Percentiles rank a stretch among this genome's conserved stretches.
Conservation (phyloP, 345 rosid species). For the Salix koriyanagi region DNA sequence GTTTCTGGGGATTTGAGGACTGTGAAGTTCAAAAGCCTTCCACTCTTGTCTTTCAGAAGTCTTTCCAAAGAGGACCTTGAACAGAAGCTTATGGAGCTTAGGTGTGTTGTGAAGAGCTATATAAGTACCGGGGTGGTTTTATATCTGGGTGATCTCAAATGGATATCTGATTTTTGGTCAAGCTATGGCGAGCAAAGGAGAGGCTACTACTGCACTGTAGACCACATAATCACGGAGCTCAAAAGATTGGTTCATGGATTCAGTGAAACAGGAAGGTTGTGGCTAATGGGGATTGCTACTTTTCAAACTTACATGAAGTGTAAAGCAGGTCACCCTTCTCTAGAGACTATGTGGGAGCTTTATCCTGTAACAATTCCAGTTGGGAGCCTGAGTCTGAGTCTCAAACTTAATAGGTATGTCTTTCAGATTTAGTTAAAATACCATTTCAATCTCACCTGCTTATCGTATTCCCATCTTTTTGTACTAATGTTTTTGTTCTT, state of each 20-base stretch:
- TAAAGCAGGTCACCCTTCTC: slow-evolving; percentile 57
- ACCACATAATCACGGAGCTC: slow-evolving; percentile 52
- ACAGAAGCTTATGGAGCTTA: slow-evolving; percentile 50
- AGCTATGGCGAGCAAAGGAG: slow-evolving; percentile 44
- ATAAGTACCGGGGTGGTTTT: slow-evolving; percentile 43
- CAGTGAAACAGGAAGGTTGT: slow-evolving; percentile 37
- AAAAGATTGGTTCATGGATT: slow-evolving; percentile 41
- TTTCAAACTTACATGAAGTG: slow-evolving; percentile 54
- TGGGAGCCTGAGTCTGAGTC: slow-evolving; percentile 55
- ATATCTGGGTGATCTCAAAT: slow-evolving; percentile 62
- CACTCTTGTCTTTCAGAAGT: slow-evolving; percentile 45
- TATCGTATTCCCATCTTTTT: neutral
- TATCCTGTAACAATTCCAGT: slow-evolving; percentile 47
- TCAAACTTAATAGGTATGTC: slow-evolving; percentile 49
- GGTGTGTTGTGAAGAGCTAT: slow-evolving; percentile 42
- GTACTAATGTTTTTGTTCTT: neutral
- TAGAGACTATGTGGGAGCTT: slow-evolving; percentile 57
- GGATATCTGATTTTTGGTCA: slow-evolving; percentile 57
- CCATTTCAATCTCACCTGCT: neutral
- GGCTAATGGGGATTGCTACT: slow-evolving; percentile 53
- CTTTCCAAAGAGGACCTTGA: slow-evolving; percentile 51
- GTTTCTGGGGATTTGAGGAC: slow-evolving; percentile 43
- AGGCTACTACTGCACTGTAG: slow-evolving; percentile 38
- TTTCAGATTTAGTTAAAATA: neutral
- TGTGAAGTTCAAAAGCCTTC: slow-evolving; percentile 46